Evolutionary conservation across 176 grass and related monocot species (phyloP).

Genomic region (Lolium multiflorum): DNA sequence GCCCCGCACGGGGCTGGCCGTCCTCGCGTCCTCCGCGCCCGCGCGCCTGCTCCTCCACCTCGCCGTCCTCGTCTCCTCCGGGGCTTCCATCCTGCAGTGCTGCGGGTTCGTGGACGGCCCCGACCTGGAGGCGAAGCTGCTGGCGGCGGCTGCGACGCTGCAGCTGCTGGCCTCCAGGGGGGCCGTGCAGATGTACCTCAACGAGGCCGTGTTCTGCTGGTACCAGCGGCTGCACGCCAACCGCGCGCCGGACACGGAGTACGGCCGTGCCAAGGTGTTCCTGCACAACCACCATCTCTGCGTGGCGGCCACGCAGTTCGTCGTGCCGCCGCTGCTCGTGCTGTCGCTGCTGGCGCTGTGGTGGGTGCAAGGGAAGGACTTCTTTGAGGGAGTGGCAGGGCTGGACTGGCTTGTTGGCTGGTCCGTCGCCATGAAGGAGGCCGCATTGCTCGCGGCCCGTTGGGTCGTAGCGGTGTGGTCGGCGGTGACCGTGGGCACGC

Average conservation of each 20-base stretch:
- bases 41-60: constrained; percentile 55
- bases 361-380: constrained; percentile 65
- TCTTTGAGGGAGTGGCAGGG: constrained; percentile 53
- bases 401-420: constrained; percentile 55
- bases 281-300: constrained; percentile 92
- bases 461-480: constrained; percentile 76
- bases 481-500: constrained; percentile 54
- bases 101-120: constrained; percentile 36
- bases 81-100: constrained; percentile 48
- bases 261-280: constrained; percentile 93
- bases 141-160: constrained; percentile 43
- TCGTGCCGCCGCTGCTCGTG: constrained; percentile 60
- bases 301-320: constrained; percentile 65
- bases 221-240: constrained; percentile 86
- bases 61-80: constrained; percentile 56
- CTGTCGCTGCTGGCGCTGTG: constrained; percentile 71
- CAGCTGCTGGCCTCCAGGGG: constrained; percentile 76
- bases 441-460: constrained; percentile 71
- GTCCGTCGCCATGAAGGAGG: constrained; percentile 74
- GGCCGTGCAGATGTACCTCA: constrained; percentile 92
- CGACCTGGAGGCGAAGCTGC: constrained; percentile 52
- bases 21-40: constrained; percentile 60
- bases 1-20: constrained; percentile 64
- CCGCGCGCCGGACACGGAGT: constrained; percentile 70
- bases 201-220: constrained; percentile 92